Base-by-base conservation (phyloP, 441 rosid species). In the Populus hybrid region DNA sequence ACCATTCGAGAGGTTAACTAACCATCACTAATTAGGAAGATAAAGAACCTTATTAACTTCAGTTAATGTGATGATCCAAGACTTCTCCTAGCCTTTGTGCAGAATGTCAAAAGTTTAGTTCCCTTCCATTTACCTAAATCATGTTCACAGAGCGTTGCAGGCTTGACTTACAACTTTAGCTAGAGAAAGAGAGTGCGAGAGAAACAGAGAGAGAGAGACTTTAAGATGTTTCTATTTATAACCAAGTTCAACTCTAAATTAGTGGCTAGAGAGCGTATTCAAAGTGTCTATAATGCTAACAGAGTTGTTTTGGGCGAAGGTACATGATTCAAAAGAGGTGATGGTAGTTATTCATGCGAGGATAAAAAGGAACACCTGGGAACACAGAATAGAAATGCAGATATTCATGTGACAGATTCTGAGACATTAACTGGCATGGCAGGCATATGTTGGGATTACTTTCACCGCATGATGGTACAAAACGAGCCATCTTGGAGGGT, bases 81-180 rank as follows among this genome's bases (percentile, higher is more conserved):
- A 73, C 11, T 73, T 53, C 19, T 42, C 18, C n/a, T 28, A 11
- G 71, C 53, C 71, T 35, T 46, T 21, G 18, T 64, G 75, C 68
- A 32, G 9, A 46, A 46, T 40, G 19, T 70, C 73, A 71, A 75
- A 76, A 67, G 70, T 69, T 71, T 53, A 40, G 46, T 10, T 70
- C 35, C 2, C 11, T 28, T 30, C 67, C 67, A 65, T 66, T n/a
- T 19, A n/a, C 59, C 30, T n/a, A n/a, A 26, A 71, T 75, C 76
- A 75, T 72, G 65, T 67, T 64, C 34, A 40, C 16, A 11, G 32
- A 67, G 63, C 26, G 19, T 9, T 9, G 3, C 2, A 40, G 24
- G 16, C 18, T 38, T 70, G 23, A 12, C 2, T 59, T 24, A 40
- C 46, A 40, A 40, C 46, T 40, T 40, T 40, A 40, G 46, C 46